Conservation (phyloP, 208 protist genomes). For the Acanthamoeba sp. region DNA sequence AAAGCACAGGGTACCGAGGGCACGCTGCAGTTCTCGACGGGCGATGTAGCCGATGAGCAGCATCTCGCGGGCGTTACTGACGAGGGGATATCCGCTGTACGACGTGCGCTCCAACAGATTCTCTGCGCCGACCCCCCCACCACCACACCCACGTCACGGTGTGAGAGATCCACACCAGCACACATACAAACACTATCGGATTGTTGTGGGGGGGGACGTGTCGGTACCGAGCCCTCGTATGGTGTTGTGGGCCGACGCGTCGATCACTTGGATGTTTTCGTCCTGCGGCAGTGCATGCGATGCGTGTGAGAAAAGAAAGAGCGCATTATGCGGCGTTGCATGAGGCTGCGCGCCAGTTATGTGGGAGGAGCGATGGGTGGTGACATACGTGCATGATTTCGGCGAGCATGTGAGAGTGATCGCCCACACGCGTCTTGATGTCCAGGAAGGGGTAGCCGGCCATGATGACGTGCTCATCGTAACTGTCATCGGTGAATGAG, state of each 20-base stretch:
- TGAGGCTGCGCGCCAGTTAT: too few species aligned
- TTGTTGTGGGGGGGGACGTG: too few species aligned
- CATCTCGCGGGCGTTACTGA: background rate
- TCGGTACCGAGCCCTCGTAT: background rate
- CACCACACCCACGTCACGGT: background rate
- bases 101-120: conserved; percentile 23
- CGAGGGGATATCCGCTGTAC: conserved; percentile 6
- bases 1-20: too few species aligned
- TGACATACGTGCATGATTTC: conserved; percentile 13
- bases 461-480: conserved; percentile 25
- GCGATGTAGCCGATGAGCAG: conserved; percentile 41
- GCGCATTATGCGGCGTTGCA: too few species aligned
- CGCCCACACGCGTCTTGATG: conserved; percentile 31
- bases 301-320: too few species aligned
- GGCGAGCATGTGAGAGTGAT: conserved; percentile 1
- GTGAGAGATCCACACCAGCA: too few species aligned
- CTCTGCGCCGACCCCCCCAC: background rate
- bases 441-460: conserved; percentile 33
- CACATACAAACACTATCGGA: too few species aligned
- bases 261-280: conserved; percentile 19
- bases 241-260: background rate
- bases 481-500: background rate
- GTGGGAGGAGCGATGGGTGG: too few species aligned
- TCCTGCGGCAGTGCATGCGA: background rate
- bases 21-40: background rate